Evolutionary conservation across 2,329 filamentous ascomycete species (phyloP).

Genomic region (Lachnellula occidentalis): DNA sequence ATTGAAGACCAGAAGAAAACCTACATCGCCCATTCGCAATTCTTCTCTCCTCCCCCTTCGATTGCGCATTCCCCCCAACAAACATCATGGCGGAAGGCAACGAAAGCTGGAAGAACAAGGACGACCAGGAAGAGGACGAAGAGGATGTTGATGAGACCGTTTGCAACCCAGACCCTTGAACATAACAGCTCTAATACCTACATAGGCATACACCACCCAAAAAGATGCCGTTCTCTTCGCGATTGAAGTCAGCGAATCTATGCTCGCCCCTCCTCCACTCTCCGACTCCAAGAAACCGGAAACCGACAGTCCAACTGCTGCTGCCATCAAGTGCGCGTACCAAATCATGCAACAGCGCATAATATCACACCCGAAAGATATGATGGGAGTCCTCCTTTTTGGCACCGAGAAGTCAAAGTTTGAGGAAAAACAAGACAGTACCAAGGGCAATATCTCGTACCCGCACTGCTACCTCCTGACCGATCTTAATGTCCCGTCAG

Average conservation of each 20-base stretch:
- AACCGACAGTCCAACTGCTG: conserved; percentile 70
- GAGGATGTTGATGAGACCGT: conserved; percentile 63
- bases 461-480: conserved; percentile 89
- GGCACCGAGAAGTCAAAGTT: conserved; percentile 83
- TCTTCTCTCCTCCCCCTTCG: too few relatives aligned
- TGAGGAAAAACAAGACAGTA: conserved; percentile 56
- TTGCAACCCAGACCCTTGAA: conserved; percentile 8
- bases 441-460: conserved; percentile 58
- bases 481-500: conserved; percentile 82
- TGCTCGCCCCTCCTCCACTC: conserved; percentile 65
- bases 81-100: conserved; percentile 17
- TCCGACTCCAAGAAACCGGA: conserved; percentile 69
- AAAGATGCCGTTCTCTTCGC: conserved; percentile 99
- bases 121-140: conserved; percentile 63
- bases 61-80: background rate
- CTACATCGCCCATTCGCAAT: too few relatives aligned
- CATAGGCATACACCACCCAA: conserved; percentile 77
- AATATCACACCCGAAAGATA: conserved; percentile 91
- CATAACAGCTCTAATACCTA: conserved; percentile 6
- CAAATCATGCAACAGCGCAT: conserved; percentile 97
- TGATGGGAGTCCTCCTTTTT: conserved; percentile 93
- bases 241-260: conserved; percentile 84
- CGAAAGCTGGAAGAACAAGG: conserved; percentile 22
- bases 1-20: too few relatives aligned
- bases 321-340: conserved; percentile 90